Evolutionary conservation across 176 grass and related monocot genomes (phyloP).

Genomic region (Microstegium vimineum): DNA sequence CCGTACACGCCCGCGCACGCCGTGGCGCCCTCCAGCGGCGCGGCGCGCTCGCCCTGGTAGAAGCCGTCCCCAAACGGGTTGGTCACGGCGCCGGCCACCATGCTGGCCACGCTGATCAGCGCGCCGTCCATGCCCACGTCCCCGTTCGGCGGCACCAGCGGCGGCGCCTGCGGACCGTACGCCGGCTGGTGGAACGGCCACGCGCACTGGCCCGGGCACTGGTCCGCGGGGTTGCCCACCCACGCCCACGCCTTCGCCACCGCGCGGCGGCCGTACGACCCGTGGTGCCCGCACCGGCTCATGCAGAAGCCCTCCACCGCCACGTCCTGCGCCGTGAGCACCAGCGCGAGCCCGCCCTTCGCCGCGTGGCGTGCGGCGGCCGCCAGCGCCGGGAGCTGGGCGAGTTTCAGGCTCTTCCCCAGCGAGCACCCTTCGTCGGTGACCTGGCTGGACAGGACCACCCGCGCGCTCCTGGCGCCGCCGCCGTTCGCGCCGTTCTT

Average conservation of each 20-base stretch:
- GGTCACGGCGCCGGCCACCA: constrained; percentile 44
- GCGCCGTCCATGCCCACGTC: constrained; percentile 51
- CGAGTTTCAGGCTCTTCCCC: too few relatives aligned
- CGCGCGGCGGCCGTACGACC: too few relatives aligned
- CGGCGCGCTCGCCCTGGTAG: constrained; percentile 48
- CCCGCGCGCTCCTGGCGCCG: too few relatives aligned
- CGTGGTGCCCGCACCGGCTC: constrained; percentile 45
- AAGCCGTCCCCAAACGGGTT: constrained; percentile 51
- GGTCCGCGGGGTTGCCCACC: constrained; percentile 35
- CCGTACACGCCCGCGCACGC: constrained; percentile 47
- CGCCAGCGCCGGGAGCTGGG: too few relatives aligned
- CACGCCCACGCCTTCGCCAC: constrained; percentile 3
- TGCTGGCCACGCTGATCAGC: constrained; percentile 45
- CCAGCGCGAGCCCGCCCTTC: constrained; percentile 14
- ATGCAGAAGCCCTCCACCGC: constrained; percentile 55
- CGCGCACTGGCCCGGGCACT: constrained; percentile 67
- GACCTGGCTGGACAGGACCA: too few relatives aligned
- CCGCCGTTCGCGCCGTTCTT: not conserved
- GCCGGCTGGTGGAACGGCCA: constrained; percentile 56
- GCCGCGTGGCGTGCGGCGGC: too few relatives aligned
- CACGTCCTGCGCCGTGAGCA: constrained; percentile 59
- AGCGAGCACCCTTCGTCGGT: too few relatives aligned
- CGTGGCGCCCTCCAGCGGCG: constrained; percentile 46
- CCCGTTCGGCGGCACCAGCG: constrained; percentile 36
- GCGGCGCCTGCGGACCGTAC: constrained; percentile 41